phyloP scores from a whole-genome alignment of 306 rosid species.

The Dalbergia cochinchinensis region DNA sequence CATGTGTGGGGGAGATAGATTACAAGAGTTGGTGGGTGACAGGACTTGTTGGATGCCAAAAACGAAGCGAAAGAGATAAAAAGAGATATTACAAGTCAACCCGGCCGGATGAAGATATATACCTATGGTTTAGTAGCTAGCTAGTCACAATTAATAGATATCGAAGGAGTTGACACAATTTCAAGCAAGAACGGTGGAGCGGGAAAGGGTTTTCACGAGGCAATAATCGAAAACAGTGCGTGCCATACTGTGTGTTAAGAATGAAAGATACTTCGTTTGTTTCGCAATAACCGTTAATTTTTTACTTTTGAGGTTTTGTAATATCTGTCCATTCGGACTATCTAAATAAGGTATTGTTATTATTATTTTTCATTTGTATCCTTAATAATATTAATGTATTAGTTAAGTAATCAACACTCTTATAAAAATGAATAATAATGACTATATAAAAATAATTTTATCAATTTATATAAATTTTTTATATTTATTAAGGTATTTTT shows the following conservation, averaged over 20 bases:
- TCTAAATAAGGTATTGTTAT: too few relatives aligned
- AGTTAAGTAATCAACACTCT: too few relatives aligned
- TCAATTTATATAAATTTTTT: too few relatives aligned
- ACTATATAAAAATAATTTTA: too few relatives aligned
- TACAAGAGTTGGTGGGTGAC: slow-evolving; percentile 40
- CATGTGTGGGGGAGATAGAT: background rate
- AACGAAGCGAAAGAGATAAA: slow-evolving; percentile 23
- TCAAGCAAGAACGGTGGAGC: slow-evolving; percentile 29
- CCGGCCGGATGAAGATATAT: slow-evolving; percentile 35
- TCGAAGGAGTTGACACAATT: background rate
- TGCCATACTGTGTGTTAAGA: slow-evolving; percentile 44
- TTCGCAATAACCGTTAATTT: too few relatives aligned
- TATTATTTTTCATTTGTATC: too few relatives aligned
- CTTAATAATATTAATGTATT: too few relatives aligned
- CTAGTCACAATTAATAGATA: slow-evolving; percentile 11
- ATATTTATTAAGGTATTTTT: too few relatives aligned
- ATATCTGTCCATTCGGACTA: too few relatives aligned
- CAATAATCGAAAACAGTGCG: slow-evolving; percentile 42
- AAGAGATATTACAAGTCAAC: slow-evolving; percentile 46
- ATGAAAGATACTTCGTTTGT: slow-evolving; percentile 12
- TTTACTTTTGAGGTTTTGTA: too few relatives aligned
- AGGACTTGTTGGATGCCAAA: slow-evolving; percentile 46
- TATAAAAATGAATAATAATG: too few relatives aligned
- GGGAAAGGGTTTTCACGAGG: slow-evolving; percentile 40
- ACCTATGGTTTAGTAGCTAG: slow-evolving; percentile 29